These are phyloP conservation scores for Saccharomycopsis oosterbeekiorum DNA, from an alignment of 805 yeast genomes.

Conservation along the genomic window DNA sequence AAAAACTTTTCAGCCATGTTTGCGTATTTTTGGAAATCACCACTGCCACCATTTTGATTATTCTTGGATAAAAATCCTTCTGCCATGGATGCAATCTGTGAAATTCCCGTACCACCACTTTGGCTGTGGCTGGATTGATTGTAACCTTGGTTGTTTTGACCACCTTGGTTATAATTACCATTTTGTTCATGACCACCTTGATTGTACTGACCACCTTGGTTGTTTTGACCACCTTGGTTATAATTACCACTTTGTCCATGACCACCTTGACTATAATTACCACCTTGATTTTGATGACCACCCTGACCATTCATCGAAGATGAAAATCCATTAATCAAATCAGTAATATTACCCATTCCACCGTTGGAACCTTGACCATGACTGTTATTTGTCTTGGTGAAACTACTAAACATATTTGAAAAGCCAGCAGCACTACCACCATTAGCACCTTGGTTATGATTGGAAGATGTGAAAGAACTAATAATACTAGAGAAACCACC, in stretches of 20 bases:
- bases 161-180: background rate
- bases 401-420: background rate
- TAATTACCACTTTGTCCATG: background rate
- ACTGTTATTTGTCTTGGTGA: background rate
- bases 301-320: background rate
- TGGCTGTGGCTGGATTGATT: background rate
- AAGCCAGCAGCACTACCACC: background rate
- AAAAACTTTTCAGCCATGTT: constrained; percentile 7
- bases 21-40: constrained; percentile 5
- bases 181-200: background rate
- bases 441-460: background rate
- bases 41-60: background rate
- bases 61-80: constrained; percentile 3
- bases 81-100: constrained; percentile 8
- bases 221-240: background rate
- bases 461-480: background rate
- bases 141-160: background rate
- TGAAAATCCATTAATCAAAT: constrained; percentile 11
- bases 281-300: background rate
- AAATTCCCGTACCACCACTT: background rate
- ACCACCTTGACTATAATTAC: background rate
- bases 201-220: background rate
- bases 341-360: constrained; percentile 7
- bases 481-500: background rate
- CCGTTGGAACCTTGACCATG: background rate